Evolutionary conservation across 768 basidiomycete species (phyloP).

Genomic region (Clitopilus hobsonii): DNA sequence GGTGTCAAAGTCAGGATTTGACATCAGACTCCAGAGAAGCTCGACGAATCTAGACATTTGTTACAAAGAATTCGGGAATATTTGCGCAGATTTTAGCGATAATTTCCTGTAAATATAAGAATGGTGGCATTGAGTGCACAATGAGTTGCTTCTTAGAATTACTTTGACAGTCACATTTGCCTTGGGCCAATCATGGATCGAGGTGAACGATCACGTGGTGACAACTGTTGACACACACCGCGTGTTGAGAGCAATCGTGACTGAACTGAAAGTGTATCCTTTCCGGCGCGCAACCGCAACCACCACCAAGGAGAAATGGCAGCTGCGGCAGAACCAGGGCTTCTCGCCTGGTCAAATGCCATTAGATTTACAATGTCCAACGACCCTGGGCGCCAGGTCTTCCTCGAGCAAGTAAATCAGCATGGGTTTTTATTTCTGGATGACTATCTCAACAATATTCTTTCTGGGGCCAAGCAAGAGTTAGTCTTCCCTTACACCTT

Average conservation of each 20-base stretch:
- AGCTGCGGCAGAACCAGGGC: conserved; percentile 48
- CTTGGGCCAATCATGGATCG: neutral
- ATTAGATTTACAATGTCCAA: conserved; percentile 66
- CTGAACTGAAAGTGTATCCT: no score
- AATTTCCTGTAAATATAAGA: no score
- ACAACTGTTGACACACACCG: neutral
- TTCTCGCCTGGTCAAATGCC: conserved; percentile 64
- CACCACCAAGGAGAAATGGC: conserved; percentile 19
- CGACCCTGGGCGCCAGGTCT: conserved; percentile 65
- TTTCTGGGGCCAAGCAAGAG: conserved; percentile 65
- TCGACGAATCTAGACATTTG: no score
- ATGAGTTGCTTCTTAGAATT: no score
- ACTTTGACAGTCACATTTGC: no score
- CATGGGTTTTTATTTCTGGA: conserved; percentile 79
- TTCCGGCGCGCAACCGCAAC: neutral
- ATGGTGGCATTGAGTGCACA: no score
- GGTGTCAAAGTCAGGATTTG: neutral
- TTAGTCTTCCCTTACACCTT: no score
- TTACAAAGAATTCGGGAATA: no score
- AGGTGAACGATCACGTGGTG: conserved; percentile 1
- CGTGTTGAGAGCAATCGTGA: neutral
- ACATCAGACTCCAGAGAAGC: neutral
- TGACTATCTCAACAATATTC: conserved; percentile 71
- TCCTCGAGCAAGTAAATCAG: conserved; percentile 69
- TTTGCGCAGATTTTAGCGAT: no score